Evolutionary conservation across 2,329 filamentous ascomycete species (phyloP).

Genomic region (Macroventuria anomochaeta): DNA sequence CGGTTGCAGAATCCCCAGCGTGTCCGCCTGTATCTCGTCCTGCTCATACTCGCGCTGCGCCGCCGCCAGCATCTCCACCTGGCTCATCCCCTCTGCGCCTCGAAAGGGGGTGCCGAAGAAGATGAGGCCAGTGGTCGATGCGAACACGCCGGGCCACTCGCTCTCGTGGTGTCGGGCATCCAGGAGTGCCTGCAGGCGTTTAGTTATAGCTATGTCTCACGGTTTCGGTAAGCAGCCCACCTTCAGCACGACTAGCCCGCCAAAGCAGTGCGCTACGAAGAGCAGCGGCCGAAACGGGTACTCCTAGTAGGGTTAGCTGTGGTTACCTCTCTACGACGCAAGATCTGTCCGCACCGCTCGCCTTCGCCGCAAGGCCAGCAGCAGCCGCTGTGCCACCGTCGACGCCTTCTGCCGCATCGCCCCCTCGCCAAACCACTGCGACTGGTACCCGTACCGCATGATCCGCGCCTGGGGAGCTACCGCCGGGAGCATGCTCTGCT

Average conservation of each 20-base stretch:
- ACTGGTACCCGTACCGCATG: conserved; percentile 39
- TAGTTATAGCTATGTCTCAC: background rate
- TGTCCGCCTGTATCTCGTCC: conserved; percentile 23
- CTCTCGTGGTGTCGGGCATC: background rate
- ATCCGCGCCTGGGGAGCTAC: conserved; percentile 33
- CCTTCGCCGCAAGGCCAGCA: conserved; percentile 19
- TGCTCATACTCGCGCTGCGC: conserved; percentile 28
- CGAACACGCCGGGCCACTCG: background rate
- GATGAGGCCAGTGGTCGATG: background rate
- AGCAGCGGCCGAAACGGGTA: background rate
- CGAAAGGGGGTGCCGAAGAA: conserved; percentile 35
- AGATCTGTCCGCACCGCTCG: background rate
- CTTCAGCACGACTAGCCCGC: background rate
- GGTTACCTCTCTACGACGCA: too few relatives aligned
- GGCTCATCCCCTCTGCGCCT: conserved; percentile 32
- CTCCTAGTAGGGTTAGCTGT: too few relatives aligned
- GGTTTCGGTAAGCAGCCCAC: background rate
- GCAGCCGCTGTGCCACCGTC: conserved; percentile 27
- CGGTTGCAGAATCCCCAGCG: too few relatives aligned
- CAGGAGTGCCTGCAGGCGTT: background rate
- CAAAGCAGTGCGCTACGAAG: background rate
- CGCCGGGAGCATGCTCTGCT: conserved; percentile 31
- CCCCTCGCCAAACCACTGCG: conserved; percentile 33
- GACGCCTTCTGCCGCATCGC: conserved; percentile 29
- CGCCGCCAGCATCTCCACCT: conserved; percentile 34